Conservation (phyloP, 192 early-diverging fungal species). For the Pilobolus umbonatus region DNA sequence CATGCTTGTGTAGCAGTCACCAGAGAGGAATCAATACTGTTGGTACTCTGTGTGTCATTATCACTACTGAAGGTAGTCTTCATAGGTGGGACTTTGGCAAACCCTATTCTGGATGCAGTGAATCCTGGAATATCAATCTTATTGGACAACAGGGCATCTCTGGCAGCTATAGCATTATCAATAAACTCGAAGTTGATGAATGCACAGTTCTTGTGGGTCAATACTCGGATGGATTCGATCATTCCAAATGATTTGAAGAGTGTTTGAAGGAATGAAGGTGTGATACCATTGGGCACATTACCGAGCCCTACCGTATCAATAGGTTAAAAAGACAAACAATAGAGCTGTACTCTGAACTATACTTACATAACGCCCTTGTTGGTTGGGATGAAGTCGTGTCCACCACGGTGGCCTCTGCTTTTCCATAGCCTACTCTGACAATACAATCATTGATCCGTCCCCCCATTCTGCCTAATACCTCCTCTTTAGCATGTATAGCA, state of each 20-base stretch:
- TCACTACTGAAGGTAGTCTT: conserved; percentile 26
- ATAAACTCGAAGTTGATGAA: conserved; percentile 92
- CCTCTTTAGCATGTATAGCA: conserved; percentile 78
- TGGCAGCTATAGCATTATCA: conserved; percentile 85
- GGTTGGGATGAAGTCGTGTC: conserved; percentile 60
- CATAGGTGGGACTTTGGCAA: conserved; percentile 81
- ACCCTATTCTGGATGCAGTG: conserved; percentile 79
- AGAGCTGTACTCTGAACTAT: not conserved
- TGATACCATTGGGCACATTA: conserved; percentile 77
- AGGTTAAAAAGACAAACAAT: not conserved
- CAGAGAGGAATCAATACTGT: conserved; percentile 5
- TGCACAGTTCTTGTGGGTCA: conserved; percentile 95
- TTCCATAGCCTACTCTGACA: conserved; percentile 78
- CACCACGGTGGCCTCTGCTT: conserved; percentile 50
- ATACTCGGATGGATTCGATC: conserved; percentile 89
- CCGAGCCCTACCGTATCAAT: conserved; percentile 68
- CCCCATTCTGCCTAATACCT: conserved; percentile 67
- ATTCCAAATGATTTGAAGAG: conserved; percentile 76
- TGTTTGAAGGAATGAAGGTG: conserved; percentile 64
- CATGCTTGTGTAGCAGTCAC: conserved; percentile 3
- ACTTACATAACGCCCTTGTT: conserved; percentile 71
- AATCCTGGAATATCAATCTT: conserved; percentile 67
- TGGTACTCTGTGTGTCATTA: conserved; percentile 27
- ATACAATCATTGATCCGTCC: conserved; percentile 75
- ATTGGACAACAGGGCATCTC: conserved; percentile 81